Base-by-base conservation (phyloP, 768 basidiomycete genomes). In the Mrakia gelida region DNA sequence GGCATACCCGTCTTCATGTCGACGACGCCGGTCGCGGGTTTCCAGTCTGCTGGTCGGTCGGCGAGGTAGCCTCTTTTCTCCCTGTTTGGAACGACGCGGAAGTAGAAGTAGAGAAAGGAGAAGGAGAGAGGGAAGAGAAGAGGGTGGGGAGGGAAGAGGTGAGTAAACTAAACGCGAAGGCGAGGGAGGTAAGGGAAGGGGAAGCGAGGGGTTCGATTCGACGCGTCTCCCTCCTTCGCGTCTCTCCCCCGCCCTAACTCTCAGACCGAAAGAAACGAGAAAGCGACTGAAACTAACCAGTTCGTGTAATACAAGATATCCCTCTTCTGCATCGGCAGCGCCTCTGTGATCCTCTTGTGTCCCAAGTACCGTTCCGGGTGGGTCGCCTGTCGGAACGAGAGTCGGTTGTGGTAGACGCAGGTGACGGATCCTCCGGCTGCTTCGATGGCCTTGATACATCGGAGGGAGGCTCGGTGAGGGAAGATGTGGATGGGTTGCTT, bases 351-450 rank as follows among this genome's bases (percentile, higher is more conserved):
- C n/a, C 52, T 68, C 61, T 34, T 56, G 41, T 45, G 38, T n/a
- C 79, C 82, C 16, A 26, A 80, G 80, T 83, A 86, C 76, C 82
- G 82, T 26, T 85, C 81, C 7, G 85, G 85, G 65, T 80, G 81
- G 21, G 83, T 75, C 56, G 84, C 83, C 62, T 82, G 92, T 54
- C 90, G 89, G 70, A 98, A 88, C 0, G 92, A 91, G 49, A 97
- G 88, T 28, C 88, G 85, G 85, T 98, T 98, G 86, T 96, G 94
- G 84, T 92, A 96, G 82, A 93, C 91, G 86, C 94, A 95, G 67
- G 91, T 89, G 52, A 98, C 89, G 70, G 89, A 89, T 34, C 96
- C 96, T 32, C 95, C 94, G 15, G 86, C 87, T 26, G 86, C 86
- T 83, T 98, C 93, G 75, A 99, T 90, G 0, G 94, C 92, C 73